phyloP scores from a whole-genome alignment of 192 early-diverging fungal genomes.

The Coemansia sp. region DNA sequence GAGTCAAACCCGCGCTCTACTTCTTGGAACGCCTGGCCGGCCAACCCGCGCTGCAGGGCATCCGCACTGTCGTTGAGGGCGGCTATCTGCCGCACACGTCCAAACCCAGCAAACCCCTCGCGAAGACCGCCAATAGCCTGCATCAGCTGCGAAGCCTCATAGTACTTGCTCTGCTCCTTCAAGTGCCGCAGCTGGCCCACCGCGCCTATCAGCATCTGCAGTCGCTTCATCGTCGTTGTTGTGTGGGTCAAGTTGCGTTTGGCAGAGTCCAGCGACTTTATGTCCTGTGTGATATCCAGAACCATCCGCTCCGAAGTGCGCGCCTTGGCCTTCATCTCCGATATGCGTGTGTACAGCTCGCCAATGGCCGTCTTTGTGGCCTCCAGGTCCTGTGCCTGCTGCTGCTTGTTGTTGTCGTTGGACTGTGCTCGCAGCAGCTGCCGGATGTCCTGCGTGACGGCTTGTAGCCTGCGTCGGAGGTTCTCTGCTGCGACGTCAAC shows the following conservation, averaged over 20 bases:
- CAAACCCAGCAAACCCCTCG: slow-evolving; percentile 72
- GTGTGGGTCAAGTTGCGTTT: slow-evolving; percentile 86
- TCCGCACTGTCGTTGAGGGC: slow-evolving; percentile 62
- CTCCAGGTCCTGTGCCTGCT: slow-evolving; percentile 64
- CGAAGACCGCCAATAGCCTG: slow-evolving; percentile 78
- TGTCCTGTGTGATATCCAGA: slow-evolving; percentile 93
- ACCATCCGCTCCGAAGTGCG: slow-evolving; percentile 83
- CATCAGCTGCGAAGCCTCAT: slow-evolving; percentile 75
- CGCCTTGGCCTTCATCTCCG: slow-evolving; percentile 83
- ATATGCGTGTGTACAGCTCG: slow-evolving; percentile 71
- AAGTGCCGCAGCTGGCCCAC: slow-evolving; percentile 70
- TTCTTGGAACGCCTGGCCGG: slow-evolving; percentile 63
- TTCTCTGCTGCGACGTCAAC: slow-evolving; percentile 66
- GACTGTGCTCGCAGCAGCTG: slow-evolving; percentile 72
- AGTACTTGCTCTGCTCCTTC: slow-evolving; percentile 68
- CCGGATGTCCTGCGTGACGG: slow-evolving; percentile 65
- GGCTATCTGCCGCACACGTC: slow-evolving; percentile 73
- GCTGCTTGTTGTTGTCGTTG: slow-evolving; percentile 55
- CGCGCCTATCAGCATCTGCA: slow-evolving; percentile 85
- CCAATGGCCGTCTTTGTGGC: slow-evolving; percentile 71
- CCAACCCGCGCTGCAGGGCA: slow-evolving; percentile 62
- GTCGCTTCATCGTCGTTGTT: slow-evolving; percentile 75
- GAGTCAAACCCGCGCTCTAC: slow-evolving; percentile 71
- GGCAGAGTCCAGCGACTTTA: slow-evolving; percentile 89
- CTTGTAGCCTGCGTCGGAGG: slow-evolving; percentile 58